phyloP scores from a whole-genome alignment of 2,329 filamentous ascomycete genomes.

The Xylariaceae sp. region DNA sequence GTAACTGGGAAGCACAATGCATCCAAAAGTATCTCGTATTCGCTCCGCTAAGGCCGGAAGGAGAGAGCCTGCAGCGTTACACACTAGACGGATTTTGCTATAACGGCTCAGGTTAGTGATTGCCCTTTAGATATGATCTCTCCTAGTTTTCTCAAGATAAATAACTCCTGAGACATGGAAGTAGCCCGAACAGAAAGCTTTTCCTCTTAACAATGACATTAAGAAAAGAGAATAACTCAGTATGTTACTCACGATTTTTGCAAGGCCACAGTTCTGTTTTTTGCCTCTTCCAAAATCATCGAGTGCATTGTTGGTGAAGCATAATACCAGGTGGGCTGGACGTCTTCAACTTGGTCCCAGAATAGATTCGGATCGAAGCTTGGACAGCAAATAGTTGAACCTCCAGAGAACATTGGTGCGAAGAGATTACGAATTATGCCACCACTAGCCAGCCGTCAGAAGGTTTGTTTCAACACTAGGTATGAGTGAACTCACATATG shows the following conservation, averaged over 20 bases:
- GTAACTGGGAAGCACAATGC: constrained; percentile 60
- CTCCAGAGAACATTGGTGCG: constrained; percentile 59
- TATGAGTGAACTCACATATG: constrained; percentile 52
- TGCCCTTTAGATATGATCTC: no score
- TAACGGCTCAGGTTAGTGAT: no score
- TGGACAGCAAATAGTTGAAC: constrained; percentile 59
- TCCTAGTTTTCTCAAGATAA: no score
- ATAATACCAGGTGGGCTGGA: constrained; percentile 62
- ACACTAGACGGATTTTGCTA: constrained; percentile 55
- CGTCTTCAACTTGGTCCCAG: constrained; percentile 58
- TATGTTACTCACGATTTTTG: constrained; percentile 41
- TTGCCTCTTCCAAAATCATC: constrained; percentile 55
- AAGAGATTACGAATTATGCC: constrained; percentile 61
- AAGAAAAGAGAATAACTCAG: neutral
- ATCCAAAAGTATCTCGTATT: constrained; percentile 56
- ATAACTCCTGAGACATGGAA: no score
- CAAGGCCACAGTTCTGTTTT: constrained; percentile 47
- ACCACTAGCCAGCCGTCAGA: constrained; percentile 45
- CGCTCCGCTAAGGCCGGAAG: constrained; percentile 56
- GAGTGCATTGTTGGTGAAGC: constrained; percentile 64
- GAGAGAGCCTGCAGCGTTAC: constrained; percentile 61
- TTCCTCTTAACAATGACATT: no score
- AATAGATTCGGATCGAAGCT: constrained; percentile 61
- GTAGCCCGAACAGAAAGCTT: no score
- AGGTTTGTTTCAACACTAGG: neutral